Conservation (phyloP, 2,329 filamentous ascomycete species). For the Alternaria postmessia region DNA sequence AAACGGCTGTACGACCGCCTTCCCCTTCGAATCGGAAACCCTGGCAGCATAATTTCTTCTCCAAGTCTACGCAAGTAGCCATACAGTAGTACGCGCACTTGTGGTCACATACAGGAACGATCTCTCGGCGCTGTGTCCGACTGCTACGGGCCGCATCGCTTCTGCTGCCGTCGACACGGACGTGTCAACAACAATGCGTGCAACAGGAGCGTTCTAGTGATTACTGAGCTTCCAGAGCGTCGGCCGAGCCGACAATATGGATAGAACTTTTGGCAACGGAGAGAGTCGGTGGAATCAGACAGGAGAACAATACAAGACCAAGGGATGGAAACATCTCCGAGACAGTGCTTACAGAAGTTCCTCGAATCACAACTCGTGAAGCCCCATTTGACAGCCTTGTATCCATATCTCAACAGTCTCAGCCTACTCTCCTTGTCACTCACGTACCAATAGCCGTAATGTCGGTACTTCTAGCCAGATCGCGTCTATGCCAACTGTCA, state of each 20-base stretch:
- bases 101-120: background rate
- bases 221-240: background rate
- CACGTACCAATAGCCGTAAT: slow-evolving; percentile 4
- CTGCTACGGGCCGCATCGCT: background rate
- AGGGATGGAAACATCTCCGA: background rate
- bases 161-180: background rate
- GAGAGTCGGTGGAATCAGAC: background rate
- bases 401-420: slow-evolving; percentile 7
- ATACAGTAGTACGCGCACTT: background rate
- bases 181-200: background rate
- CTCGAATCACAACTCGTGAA: background rate
- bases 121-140: background rate
- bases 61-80: background rate
- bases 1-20: background rate
- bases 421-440: slow-evolving; percentile 6
- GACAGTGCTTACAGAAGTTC: background rate
- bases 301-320: background rate
- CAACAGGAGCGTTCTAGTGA: background rate
- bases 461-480: background rate
- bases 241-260: background rate
- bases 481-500: background rate
- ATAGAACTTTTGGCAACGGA: background rate
- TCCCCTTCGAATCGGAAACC: slow-evolving; percentile 1
- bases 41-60: background rate
- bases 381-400: slow-evolving; percentile 1